These are phyloP conservation scores for Emergomyces africanus DNA, from an alignment of 2,329 filamentous ascomycete species.

Conservation along the genomic window DNA sequence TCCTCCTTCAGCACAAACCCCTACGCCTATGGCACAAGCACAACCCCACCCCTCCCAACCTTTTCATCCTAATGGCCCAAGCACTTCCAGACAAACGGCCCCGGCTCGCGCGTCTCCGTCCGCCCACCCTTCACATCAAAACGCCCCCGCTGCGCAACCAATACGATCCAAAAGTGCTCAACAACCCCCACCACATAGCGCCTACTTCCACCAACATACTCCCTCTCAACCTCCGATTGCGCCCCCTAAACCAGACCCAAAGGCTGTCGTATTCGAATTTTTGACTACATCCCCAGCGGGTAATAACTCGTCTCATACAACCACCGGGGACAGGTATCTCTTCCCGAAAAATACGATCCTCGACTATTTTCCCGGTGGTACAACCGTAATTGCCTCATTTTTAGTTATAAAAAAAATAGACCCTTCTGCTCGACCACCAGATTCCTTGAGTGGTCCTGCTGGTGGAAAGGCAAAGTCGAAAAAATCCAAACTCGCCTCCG, in stretches of 20 bases:
- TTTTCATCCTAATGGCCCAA: slow-evolving; percentile 2
- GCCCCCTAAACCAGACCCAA: slow-evolving; percentile 29
- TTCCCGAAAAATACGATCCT: slow-evolving; percentile 38
- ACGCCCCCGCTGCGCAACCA: slow-evolving; percentile 19
- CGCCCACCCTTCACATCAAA: slow-evolving; percentile 17
- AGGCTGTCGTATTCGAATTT: slow-evolving; percentile 37
- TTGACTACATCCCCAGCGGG: slow-evolving; percentile 27
- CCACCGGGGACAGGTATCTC: slow-evolving; percentile 35
- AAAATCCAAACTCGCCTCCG: slow-evolving; percentile 17
- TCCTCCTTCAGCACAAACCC: slow-evolving; percentile 2
- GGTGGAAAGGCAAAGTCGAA: slow-evolving; percentile 27
- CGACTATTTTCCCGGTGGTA: slow-evolving; percentile 35
- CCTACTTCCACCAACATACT: slow-evolving; percentile 20
- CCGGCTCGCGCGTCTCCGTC: slow-evolving; percentile 13
- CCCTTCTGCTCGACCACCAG: slow-evolving; percentile 18
- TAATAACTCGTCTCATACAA: slow-evolving; percentile 28
- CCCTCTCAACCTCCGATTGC: slow-evolving; percentile 16
- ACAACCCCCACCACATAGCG: slow-evolving; percentile 18
- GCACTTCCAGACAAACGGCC: background rate
- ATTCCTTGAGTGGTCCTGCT: slow-evolving; percentile 14
- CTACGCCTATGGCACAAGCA: slow-evolving; percentile 4
- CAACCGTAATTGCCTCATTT: slow-evolving; percentile 35
- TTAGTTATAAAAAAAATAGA: slow-evolving; percentile 33
- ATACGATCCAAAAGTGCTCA: slow-evolving; percentile 26
- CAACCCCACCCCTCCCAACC: slow-evolving; percentile 9